Base-by-base conservation (phyloP, 1,284 basidiomycete species). In the Austroboletus niveus region DNA sequence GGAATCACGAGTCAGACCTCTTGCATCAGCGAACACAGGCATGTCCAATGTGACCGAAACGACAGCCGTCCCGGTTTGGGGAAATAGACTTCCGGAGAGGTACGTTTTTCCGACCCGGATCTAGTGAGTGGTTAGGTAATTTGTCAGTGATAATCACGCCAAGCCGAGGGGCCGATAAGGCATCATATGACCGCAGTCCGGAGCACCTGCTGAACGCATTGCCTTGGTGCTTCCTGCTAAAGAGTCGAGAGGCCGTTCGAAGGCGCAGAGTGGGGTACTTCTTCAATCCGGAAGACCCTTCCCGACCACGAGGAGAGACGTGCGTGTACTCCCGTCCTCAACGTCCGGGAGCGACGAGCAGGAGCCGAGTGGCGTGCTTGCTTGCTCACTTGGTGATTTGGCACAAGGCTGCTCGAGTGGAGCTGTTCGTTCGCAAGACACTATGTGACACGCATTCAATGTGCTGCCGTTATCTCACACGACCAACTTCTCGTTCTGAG, bases 61-160 rank as follows among this genome's bases (percentile, higher is more conserved):
- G 41, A 20, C 20, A 6, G 3, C 22, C 8, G 8, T 35, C 44
- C 29, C 32, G 38, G 31, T 50, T 49, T 49, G 45, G 47, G 44
- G 36, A 36, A 48, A 52, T 50, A 51, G 22, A 29, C 45, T 58
- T 47, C 35, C 6, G 14, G 1, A 22, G 31, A 11, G 20, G 20
- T 20, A 45, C n/a, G 24, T 35, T 40, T 17, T 17, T 17, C 31
- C 17, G 5, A 15, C 30, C 30, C 51, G 10, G 41, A 45, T 45
- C 39, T 24, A 39, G 36, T 41, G 27, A 17, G 1, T 12, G 47
- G 47, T 17, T 20, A 40, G 27, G 42, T 34, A 8, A 48, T 41
- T 29, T 34, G 8, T 22, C 17, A 7, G 24, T 34, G 30, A 32
- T 40, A 17, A 40, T 29, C 11, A 17, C 9, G 12, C 20, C 46